Percentiles rank a stretch among this genome's conserved stretches.
phyloP scores from a whole-genome alignment of 371 early-diverging fungal genomes.

The Circinella umbellata region DNA sequence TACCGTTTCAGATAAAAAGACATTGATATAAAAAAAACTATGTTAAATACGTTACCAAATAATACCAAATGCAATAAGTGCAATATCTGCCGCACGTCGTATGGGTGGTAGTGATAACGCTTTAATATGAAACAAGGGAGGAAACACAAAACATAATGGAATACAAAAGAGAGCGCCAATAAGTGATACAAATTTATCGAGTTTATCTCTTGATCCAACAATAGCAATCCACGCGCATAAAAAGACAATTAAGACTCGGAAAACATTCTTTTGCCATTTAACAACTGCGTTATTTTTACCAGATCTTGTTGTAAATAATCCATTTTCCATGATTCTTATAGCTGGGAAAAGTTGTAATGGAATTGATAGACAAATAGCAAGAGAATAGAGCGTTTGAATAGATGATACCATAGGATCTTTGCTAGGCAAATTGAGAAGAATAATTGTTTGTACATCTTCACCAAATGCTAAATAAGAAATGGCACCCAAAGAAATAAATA shows the following conservation, averaged over 20 bases:
- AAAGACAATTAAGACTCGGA: slow-evolving; percentile 68
- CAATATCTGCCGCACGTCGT: slow-evolving; percentile 50
- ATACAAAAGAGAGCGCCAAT: slow-evolving; percentile 71
- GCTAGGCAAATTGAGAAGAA: slow-evolving; percentile 79
- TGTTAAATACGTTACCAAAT: slow-evolving; percentile 28
- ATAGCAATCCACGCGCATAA: slow-evolving; percentile 75
- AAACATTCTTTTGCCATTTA: slow-evolving; percentile 91
- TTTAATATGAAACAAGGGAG: slow-evolving; percentile 80
- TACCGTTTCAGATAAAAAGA: background rate
- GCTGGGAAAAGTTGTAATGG: slow-evolving; percentile 87
- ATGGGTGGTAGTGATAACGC: slow-evolving; percentile 53
- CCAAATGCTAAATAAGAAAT: slow-evolving; percentile 85
- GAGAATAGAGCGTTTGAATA: slow-evolving; percentile 79
- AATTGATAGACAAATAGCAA: slow-evolving; percentile 87
- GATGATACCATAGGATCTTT: slow-evolving; percentile 63
- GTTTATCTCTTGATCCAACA: slow-evolving; percentile 70
- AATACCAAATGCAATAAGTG: slow-evolving; percentile 73
- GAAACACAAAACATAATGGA: slow-evolving; percentile 82
- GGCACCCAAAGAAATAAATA: slow-evolving; percentile 80
- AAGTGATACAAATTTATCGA: slow-evolving; percentile 86
- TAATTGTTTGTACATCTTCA: slow-evolving; percentile 75
- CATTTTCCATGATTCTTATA: slow-evolving; percentile 84
- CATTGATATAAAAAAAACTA: background rate
- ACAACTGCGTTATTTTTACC: slow-evolving; percentile 70
- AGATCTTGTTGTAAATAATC: slow-evolving; percentile 64